Evolutionary conservation across 139 green algal species (phyloP), one percentile per base, ranked within the genome.

Genomic region (Tetradesmus lagerheimii): DNA sequence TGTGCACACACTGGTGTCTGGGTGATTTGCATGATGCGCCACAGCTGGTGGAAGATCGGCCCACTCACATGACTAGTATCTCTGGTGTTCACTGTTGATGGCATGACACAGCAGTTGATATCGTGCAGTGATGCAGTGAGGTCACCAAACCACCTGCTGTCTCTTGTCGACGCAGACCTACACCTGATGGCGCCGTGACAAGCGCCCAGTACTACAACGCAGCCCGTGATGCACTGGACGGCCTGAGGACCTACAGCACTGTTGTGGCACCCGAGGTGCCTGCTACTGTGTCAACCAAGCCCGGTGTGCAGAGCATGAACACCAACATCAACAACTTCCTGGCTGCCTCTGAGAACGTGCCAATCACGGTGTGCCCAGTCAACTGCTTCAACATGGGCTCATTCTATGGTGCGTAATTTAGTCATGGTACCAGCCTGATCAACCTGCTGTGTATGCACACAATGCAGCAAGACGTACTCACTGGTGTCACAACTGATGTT

Each of bases 331-430:
- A 85, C 18, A 37, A 79, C 27, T 78, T 90, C 34, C 1, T 86
- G n/a, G 25, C 78, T n/a, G 78, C 53, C 38, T 38, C 77, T 29
- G 18, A n/a, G 35, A 41, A 57, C 18, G 87, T 86, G 38, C 57
- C 53, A 3, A n/a, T 91, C 29, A 64, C 31, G 14, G 78, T 91
- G 3, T 91, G 87, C 78, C 87, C 87, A 39, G 57, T 45, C 8
- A 91, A 66, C 57, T 91, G 87, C 87, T 35, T 91, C 45, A 87
- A 91, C 50, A 62, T 87, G 37, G 87, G 87, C 78, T 86, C 87
- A 12, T 91, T 91, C 71, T 80, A 89, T 35, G 85, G 85, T 89
- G 34, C 66, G 85, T 31, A 8, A 31, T 18, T 16, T 20, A 8
- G 15, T 31, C 4, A 62, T 23, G 47, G 12, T 62, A 20, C 12